phyloP scores from a whole-genome alignment of 139 green algal genomes.

The Raphidocelis subcapitata region DNA sequence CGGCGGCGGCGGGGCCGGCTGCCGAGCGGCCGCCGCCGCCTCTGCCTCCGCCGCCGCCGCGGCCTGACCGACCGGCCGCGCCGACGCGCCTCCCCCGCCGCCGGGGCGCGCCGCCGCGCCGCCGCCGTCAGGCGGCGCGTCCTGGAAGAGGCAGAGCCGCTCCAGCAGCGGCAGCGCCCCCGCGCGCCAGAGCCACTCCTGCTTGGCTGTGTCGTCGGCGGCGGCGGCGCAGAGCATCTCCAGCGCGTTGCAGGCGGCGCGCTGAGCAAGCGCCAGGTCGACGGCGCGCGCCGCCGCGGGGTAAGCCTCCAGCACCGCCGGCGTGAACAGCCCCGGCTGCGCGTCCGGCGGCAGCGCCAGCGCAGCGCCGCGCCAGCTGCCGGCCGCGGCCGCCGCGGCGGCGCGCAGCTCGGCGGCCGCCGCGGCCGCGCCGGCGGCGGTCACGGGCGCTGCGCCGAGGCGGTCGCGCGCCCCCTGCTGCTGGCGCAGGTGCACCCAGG shows the following conservation, averaged over 20 bases:
- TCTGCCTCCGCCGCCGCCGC: neutral
- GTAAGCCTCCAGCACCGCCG: constrained; percentile 23
- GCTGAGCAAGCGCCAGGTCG: constrained; percentile 44
- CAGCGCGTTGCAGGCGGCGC: constrained; percentile 40
- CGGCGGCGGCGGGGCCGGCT: neutral
- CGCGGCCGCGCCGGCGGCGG: constrained; percentile 42
- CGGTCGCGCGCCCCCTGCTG: neutral
- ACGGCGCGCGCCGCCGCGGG: constrained; percentile 36
- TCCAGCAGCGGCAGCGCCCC: constrained; percentile 67
- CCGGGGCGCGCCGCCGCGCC: neutral
- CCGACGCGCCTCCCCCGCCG: neutral
- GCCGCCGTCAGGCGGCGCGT: neutral
- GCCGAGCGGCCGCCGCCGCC: neutral
- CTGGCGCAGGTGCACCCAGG: neutral
- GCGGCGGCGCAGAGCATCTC: constrained; percentile 50
- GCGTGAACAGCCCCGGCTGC: neutral
- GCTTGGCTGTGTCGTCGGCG: constrained; percentile 46
- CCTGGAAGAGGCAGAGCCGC: constrained; percentile 33
- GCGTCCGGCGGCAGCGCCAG: neutral
- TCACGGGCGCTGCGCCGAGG: neutral
- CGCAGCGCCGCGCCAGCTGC: constrained; percentile 2
- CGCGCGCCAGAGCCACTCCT: constrained; percentile 57
- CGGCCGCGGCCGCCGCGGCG: constrained; percentile 13
- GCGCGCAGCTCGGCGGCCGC: constrained; percentile 50
- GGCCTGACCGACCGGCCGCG: neutral